These are phyloP conservation scores for Trifolium pratense DNA, from an alignment of 306 rosid species.

Conservation along the genomic window DNA sequence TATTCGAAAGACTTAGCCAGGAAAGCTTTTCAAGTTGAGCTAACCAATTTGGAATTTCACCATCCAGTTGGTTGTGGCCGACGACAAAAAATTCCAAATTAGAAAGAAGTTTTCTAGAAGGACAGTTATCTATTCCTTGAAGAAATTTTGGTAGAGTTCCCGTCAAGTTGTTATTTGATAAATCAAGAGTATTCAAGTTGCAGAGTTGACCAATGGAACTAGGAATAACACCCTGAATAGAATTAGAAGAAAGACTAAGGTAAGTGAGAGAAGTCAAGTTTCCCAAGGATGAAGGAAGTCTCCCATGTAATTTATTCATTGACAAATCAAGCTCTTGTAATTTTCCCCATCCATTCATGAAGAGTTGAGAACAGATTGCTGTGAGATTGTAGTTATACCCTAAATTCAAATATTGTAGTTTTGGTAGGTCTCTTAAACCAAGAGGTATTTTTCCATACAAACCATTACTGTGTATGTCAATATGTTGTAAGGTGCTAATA, in stretches of 20 bases:
- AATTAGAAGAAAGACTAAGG: conserved; percentile 20
- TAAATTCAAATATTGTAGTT: conserved; percentile 38
- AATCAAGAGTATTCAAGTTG: conserved; percentile 7
- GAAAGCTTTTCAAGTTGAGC: not conserved
- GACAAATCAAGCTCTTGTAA: conserved; percentile 34
- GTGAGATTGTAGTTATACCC: conserved; percentile 2
- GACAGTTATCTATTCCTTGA: not conserved
- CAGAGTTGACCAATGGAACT: conserved; percentile 49
- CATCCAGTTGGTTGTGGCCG: not conserved
- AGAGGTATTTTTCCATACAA: conserved; percentile 59
- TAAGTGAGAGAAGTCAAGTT: conserved; percentile 48
- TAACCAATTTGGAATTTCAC: not conserved
- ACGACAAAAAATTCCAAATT: not conserved
- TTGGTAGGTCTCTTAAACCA: conserved; percentile 45
- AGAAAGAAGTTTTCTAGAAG: not conserved
- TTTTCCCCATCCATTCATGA: conserved; percentile 46
- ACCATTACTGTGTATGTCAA: conserved; percentile 5
- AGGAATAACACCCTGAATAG: conserved; percentile 48
- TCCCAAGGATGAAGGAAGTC: conserved; percentile 49
- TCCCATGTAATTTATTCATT: conserved; percentile 41
- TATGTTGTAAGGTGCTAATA: conserved; percentile 42
- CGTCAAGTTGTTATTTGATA: conserved; percentile 1
- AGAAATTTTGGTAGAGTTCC: not conserved
- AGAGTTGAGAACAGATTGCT: conserved; percentile 52
- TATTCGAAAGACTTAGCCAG: not conserved